Conservation (phyloP, 495 filamentous ascomycete genomes). For the Tetracladium setigerum region DNA sequence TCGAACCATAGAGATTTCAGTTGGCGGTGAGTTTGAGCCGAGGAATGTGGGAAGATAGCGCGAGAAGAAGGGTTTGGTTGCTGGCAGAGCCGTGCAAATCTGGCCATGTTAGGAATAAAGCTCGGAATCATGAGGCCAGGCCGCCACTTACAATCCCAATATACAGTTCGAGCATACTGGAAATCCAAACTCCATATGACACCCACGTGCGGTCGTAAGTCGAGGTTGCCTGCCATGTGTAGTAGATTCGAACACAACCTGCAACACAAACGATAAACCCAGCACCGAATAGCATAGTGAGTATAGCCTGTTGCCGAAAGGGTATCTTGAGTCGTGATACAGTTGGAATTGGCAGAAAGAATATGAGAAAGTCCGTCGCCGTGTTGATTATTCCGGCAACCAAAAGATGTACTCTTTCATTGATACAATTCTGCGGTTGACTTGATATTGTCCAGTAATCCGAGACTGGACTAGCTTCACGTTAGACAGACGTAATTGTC, state of each 20-base stretch:
- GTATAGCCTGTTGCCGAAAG: conserved; percentile 42
- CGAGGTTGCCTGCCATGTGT: conserved; percentile 18
- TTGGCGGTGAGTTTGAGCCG: neutral
- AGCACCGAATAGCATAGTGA: conserved; percentile 49
- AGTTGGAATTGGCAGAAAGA: conserved; percentile 51
- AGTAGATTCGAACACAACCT: conserved; percentile 41
- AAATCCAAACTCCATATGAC: conserved; percentile 42
- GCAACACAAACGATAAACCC: conserved; percentile 51
- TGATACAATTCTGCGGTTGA: conserved; percentile 37
- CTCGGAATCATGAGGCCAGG: neutral
- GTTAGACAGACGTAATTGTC: conserved; percentile 1
- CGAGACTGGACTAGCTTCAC: conserved; percentile 35
- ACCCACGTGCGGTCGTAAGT: conserved; percentile 46
- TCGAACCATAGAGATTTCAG: too few species aligned
- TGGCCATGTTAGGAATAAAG: conserved; percentile 12
- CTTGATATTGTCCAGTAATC: conserved; percentile 42
- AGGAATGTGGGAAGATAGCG: conserved; percentile 29
- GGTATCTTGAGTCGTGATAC: conserved; percentile 49
- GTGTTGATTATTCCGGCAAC: conserved; percentile 51
- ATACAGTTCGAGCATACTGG: conserved; percentile 48
- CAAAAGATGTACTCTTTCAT: conserved; percentile 41
- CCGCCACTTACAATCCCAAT: conserved; percentile 49
- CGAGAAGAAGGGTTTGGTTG: conserved; percentile 42
- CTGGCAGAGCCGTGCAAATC: conserved; percentile 50
- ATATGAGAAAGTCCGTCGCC: conserved; percentile 48